Evolutionary conservation across 1,284 basidiomycete genomes (phyloP).

Genomic region (Pascua guehoae): DNA sequence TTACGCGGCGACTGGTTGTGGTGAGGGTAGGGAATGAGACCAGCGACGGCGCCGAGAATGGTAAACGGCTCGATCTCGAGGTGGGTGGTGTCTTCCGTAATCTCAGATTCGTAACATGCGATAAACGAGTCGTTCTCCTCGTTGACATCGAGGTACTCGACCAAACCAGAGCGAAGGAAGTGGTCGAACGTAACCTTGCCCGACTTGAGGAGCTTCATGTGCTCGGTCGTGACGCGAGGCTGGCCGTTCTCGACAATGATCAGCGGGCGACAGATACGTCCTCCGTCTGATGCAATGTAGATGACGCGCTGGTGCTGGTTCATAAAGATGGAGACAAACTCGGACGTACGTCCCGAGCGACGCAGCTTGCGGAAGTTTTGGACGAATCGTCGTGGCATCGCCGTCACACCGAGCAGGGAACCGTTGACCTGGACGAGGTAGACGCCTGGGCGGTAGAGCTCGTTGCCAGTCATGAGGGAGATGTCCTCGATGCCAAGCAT

Average conservation of each 20-base stretch:
- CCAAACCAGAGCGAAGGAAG: slow-evolving; percentile 89
- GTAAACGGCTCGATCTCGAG: slow-evolving; percentile 99
- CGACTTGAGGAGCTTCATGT: slow-evolving; percentile 79
- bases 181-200: slow-evolving; percentile 84
- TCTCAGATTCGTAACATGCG: slow-evolving; percentile 87
- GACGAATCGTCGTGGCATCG: slow-evolving; percentile 82
- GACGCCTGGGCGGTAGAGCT: slow-evolving; percentile 87
- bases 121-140: slow-evolving; percentile 99
- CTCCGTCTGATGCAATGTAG: slow-evolving; percentile 95
- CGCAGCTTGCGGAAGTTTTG: slow-evolving; percentile 85
- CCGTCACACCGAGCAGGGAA: slow-evolving; percentile 87
- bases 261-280: slow-evolving; percentile 94
- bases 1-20: slow-evolving; percentile 99
- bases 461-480: slow-evolving; percentile 83
- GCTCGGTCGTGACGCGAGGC: slow-evolving; percentile 74
- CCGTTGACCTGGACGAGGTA: slow-evolving; percentile 98
- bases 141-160: slow-evolving; percentile 98
- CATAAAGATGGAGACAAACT: slow-evolving; percentile 96
- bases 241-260: slow-evolving; percentile 89
- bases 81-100: slow-evolving; percentile 80
- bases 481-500: slow-evolving; percentile 98
- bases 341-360: slow-evolving; percentile 85
- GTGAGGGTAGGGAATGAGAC: slow-evolving; percentile 97
- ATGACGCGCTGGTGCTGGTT: slow-evolving; percentile 94
- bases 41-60: slow-evolving; percentile 92